Evolutionary conservation across 495 filamentous ascomycete species (phyloP).

Genomic region (Aspergillus indologenus): DNA sequence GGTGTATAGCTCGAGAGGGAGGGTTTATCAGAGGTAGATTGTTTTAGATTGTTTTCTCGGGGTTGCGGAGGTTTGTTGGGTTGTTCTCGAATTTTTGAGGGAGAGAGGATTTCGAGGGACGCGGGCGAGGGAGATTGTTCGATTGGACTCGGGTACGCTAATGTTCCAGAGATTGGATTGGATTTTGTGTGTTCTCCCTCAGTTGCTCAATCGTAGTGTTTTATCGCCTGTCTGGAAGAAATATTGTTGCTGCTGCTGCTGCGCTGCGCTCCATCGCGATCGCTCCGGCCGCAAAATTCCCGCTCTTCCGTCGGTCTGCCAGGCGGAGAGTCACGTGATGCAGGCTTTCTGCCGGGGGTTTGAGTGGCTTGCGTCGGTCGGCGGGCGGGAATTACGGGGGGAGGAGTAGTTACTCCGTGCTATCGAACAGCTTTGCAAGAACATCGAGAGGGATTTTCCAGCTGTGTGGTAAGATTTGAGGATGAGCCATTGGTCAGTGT

Average conservation of each 20-base stretch:
- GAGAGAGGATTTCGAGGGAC: neutral
- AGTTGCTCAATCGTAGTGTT: neutral
- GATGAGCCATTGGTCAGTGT: neutral
- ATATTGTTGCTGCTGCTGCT: neutral
- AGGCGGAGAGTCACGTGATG: slow-evolving; percentile 27
- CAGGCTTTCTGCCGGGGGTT: slow-evolving; percentile 19
- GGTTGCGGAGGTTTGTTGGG: neutral
- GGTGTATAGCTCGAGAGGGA: too few species aligned
- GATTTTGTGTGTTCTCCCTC: too few species aligned
- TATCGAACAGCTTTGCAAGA: neutral
- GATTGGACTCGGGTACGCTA: too few species aligned
- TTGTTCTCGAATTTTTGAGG: neutral
- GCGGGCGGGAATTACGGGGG: slow-evolving; percentile 5
- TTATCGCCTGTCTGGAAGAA: neutral
- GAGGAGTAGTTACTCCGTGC: neutral
- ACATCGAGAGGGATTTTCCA: neutral
- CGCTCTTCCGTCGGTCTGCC: slow-evolving; percentile 11
- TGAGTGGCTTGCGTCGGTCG: neutral
- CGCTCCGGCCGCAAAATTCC: slow-evolving; percentile 8
- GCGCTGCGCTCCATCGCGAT: neutral
- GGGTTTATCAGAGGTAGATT: too few species aligned
- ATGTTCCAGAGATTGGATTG: too few species aligned
- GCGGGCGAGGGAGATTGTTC: too few species aligned
- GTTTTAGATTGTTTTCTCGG: neutral
- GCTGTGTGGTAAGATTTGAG: neutral